Conservation (phyloP, 257 asterid species). For the Cinchona pubescens region DNA sequence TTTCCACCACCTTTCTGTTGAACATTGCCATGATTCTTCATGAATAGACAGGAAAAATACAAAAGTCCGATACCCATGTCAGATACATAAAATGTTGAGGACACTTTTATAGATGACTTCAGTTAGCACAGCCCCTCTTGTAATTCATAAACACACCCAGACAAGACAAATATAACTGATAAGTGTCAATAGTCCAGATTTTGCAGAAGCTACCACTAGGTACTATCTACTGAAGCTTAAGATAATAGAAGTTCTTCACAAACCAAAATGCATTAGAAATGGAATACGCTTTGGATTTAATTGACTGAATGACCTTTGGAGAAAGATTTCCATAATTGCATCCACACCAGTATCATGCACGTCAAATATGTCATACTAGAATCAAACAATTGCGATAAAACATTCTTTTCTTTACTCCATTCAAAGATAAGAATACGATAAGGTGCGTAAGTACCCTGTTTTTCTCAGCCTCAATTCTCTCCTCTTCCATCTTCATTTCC, state of each 20-base stretch:
- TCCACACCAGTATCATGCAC: background rate
- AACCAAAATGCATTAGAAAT: background rate
- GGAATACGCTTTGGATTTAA: background rate
- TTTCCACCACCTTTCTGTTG: no score
- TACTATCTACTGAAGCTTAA: background rate
- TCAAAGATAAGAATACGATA: conserved; percentile 6
- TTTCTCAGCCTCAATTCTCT: conserved; percentile 96
- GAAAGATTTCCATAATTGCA: background rate
- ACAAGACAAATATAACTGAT: background rate
- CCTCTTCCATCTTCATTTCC: conserved; percentile 97
- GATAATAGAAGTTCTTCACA: background rate
- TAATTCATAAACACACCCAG: background rate
- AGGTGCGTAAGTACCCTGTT: conserved; percentile 53
- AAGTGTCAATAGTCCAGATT: background rate
- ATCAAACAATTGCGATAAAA: background rate
- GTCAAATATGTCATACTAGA: background rate
- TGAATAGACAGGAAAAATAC: background rate
- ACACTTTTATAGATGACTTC: background rate
- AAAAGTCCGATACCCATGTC: background rate
- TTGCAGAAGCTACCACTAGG: background rate
- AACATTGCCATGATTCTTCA: no score
- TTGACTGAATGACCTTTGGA: background rate
- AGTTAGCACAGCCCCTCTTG: background rate
- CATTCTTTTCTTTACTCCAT: background rate
- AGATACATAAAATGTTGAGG: background rate